Percentiles rank a stretch among this genome's conserved stretches.
Evolutionary conservation across 768 basidiomycete genomes (phyloP).

Genomic region (Steccherinum ochraceum): DNA sequence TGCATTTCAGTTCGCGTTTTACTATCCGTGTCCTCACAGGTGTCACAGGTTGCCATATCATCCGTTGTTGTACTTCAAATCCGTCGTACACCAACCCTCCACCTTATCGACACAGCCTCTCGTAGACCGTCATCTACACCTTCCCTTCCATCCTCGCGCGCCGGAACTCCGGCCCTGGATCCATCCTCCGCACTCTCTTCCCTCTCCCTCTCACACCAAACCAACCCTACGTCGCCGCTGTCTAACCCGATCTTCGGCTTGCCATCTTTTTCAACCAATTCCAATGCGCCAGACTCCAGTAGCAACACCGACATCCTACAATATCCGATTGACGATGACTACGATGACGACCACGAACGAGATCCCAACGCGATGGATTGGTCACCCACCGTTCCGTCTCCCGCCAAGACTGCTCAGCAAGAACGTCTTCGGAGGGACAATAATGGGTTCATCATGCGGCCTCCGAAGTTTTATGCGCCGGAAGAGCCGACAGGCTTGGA

Average conservation of each 20-base stretch:
- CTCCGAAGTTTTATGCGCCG: slow-evolving; percentile 72
- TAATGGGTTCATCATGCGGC: slow-evolving; percentile 49
- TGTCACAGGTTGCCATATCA: slow-evolving; percentile 38
- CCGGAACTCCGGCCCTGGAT: slow-evolving; percentile 34
- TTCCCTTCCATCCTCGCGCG: slow-evolving; percentile 24
- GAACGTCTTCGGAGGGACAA: slow-evolving; percentile 19
- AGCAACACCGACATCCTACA: slow-evolving; percentile 4
- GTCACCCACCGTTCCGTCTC: slow-evolving; percentile 46
- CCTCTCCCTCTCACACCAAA: slow-evolving; percentile 56
- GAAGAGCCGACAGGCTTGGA: slow-evolving; percentile 76
- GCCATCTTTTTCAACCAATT: slow-evolving; percentile 44
- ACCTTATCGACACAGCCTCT: slow-evolving; percentile 54
- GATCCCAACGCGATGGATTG: slow-evolving; percentile 58
- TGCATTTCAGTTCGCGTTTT: slow-evolving; percentile 4
- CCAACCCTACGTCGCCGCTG: slow-evolving; percentile 36
- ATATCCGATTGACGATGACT: slow-evolving; percentile 16
- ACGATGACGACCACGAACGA: slow-evolving; percentile 23
- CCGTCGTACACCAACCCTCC: slow-evolving; percentile 64
- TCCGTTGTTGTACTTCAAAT: slow-evolving; percentile 55
- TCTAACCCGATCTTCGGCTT: slow-evolving; percentile 60
- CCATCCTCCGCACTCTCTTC: slow-evolving; percentile 17
- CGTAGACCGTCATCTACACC: slow-evolving; percentile 24
- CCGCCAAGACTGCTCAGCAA: slow-evolving; percentile 12
- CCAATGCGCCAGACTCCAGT: slow-evolving; percentile 14
- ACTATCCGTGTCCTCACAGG: not conserved